Evolutionary conservation across 2,329 filamentous ascomycete species (phyloP).

Genomic region (Colletotrichum melonis): DNA sequence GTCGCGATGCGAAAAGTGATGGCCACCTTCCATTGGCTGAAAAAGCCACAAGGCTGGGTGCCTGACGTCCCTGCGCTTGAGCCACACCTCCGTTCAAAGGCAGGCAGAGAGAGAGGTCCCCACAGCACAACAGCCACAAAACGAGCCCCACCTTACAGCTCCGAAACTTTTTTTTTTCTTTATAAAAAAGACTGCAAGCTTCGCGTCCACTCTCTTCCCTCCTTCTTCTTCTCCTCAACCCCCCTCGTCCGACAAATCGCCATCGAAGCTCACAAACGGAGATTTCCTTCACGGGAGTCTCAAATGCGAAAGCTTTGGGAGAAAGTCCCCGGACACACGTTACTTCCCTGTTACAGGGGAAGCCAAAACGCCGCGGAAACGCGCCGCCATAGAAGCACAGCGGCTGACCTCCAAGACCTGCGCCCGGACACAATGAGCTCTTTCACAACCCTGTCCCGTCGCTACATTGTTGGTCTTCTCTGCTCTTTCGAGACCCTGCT

Average conservation of each 20-base stretch:
- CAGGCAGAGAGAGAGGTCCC: background rate
- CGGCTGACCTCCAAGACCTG: constrained; percentile 82
- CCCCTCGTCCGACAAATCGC: constrained; percentile 99
- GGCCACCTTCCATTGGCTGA: constrained; percentile 16
- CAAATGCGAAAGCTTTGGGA: constrained; percentile 83
- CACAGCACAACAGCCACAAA: constrained; percentile 14
- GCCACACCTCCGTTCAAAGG: constrained; percentile 4
- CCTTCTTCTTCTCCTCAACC: constrained; percentile 64
- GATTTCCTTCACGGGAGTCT: constrained; percentile 50
- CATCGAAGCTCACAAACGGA: constrained; percentile 98
- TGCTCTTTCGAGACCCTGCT: constrained; percentile 14
- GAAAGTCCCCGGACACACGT: constrained; percentile 98
- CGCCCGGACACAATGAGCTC: constrained; percentile 55
- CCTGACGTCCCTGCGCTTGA: background rate
- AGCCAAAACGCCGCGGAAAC: constrained; percentile 80
- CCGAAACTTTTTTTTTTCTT: constrained; percentile 16
- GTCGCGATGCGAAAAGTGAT: constrained; percentile 36
- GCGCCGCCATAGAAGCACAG: constrained; percentile 99
- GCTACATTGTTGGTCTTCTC: constrained; percentile 55
- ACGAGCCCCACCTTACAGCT: constrained; percentile 10
- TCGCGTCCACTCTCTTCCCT: constrained; percentile 40
- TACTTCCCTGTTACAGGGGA: constrained; percentile 52
- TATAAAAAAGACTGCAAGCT: constrained; percentile 33
- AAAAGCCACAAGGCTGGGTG: constrained; percentile 32
- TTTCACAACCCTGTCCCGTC: constrained; percentile 52